phyloP scores from a whole-genome alignment of 306 rosid species.

The Inga oerstediana region DNA sequence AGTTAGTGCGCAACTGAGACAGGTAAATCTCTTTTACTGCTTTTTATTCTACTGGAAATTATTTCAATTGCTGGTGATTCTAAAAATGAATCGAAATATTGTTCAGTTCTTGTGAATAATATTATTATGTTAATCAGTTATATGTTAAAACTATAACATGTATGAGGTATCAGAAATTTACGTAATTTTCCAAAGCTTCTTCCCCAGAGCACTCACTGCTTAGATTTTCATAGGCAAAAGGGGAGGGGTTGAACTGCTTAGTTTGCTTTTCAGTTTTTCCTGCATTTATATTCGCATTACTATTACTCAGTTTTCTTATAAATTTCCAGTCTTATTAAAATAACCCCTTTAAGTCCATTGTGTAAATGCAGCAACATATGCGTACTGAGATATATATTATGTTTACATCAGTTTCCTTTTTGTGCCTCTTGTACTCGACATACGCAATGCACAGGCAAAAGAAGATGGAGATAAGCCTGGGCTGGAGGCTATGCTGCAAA shows the following conservation, averaged over 20 bases:
- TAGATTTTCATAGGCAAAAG: neutral
- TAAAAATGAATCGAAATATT: neutral
- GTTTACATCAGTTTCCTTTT: constrained; percentile 14
- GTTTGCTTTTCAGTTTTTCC: neutral
- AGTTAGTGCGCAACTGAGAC: constrained; percentile 90
- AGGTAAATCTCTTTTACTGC: constrained; percentile 53
- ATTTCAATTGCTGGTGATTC: constrained; percentile 22
- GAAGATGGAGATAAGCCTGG: constrained; percentile 98
- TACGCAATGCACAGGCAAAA: constrained; percentile 66
- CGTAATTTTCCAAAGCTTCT: constrained; percentile 14
- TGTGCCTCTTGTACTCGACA: neutral
- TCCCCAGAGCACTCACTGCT: neutral
- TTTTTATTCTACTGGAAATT: constrained; percentile 21
- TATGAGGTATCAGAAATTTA: constrained; percentile 7
- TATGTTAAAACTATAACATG: neutral
- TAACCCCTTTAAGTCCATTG: constrained; percentile 16
- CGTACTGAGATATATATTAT: neutral
- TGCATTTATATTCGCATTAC: constrained; percentile 6
- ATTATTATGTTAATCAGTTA: neutral
- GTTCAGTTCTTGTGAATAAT: neutral
- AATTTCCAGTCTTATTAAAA: constrained; percentile 10
- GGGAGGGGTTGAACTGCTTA: neutral
- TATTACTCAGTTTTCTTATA: constrained; percentile 12
- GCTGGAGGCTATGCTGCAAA: constrained; percentile 92
- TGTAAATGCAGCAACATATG: constrained; percentile 7